Base-by-base conservation (phyloP, 192 early-diverging fungal genomes). In the Entomortierella parvispora region DNA sequence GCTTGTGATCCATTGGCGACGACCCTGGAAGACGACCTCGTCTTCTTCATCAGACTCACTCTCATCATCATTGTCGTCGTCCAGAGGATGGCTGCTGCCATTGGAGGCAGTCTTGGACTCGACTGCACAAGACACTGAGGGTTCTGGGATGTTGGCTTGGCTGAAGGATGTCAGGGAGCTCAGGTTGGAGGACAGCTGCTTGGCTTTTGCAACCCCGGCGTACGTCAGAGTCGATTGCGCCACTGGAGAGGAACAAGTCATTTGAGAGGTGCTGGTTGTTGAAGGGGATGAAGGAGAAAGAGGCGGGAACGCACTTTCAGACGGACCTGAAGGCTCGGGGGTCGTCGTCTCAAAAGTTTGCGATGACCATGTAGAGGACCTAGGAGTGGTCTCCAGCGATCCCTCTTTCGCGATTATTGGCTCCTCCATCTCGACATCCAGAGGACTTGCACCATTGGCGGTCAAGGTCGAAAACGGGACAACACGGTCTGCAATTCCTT, bases 111-210 rank as follows among this genome's bases (percentile, higher is more conserved):
- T 33, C 7, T 45, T 32, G 3, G 28, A 7, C 23, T 22, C n/a
- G 5, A 34, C 6, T 14, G 29, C 44, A 5, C 63, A 45, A 14
- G 63, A 58, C 2, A 28, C n/a, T 2, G 65, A 57, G 5, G 74
- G 74, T 28, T 77, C 74, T 1, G 74, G 66, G 45, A 68, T 68
- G 26, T 77, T 77, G 49, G 48, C 66, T 48, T 77, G 74, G 3
- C 43, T 51, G 49, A 77, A 77, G 20, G 74, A 77, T 14, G 74
- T 77, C 60, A 77, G 49, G 9, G 74, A 51, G 31, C 44, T 63
- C 11, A 61, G 4, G 23, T 66, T 65, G 12, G 47, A 52, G 42
- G 42, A 23, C 7, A 26, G 60, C n/a, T 23, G 37, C 56, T 32
- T 62, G 23, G 58, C 52, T 25, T 46, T 70, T 15, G 23, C 25